Conservation (phyloP, 106 monocot genomes). For the Narthecium ossifragum region DNA sequence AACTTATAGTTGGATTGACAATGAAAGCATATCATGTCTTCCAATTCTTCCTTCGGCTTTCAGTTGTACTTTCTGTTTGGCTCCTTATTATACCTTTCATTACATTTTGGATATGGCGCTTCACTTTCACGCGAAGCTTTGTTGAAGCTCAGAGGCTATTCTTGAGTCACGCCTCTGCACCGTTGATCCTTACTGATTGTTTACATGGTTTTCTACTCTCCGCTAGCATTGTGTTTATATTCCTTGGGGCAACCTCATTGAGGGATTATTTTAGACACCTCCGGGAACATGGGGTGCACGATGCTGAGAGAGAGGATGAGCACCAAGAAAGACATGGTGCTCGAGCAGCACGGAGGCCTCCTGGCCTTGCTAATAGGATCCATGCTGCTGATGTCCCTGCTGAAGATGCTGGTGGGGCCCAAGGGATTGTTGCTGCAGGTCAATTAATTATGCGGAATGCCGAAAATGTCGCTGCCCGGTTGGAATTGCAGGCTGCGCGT, state of each 20-base stretch:
- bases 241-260: conserved; percentile 96
- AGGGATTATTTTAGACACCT: conserved; percentile 96
- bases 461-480: conserved; percentile 94
- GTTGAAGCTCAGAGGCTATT: conserved; percentile 93
- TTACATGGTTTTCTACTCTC: conserved; percentile 95
- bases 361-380: conserved; percentile 50
- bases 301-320: conserved; percentile 86
- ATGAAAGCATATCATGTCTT: conserved; percentile 91
- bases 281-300: conserved; percentile 73
- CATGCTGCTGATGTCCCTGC: conserved; percentile 58
- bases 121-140: conserved; percentile 88
- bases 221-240: conserved; percentile 96
- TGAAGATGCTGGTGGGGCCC: conserved; percentile 73
- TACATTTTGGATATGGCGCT: conserved; percentile 98
- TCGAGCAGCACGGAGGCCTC: conserved; percentile 68
- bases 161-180: conserved; percentile 72
- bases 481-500: conserved; percentile 92
- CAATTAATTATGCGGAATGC: conserved; percentile 93
- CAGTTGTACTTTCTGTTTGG: conserved; percentile 98
- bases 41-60: conserved; percentile 86
- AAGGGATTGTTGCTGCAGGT: conserved; percentile 76
- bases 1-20: conserved; percentile 83
- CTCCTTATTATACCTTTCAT: conserved; percentile 99
- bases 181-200: conserved; percentile 88
- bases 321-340: conserved; percentile 85